Percentiles rank a stretch among this genome's conserved stretches.
These are phyloP conservation scores for Sphenostylis stenocarpa DNA, from an alignment of 306 rosid genomes.

Conservation along the genomic window DNA sequence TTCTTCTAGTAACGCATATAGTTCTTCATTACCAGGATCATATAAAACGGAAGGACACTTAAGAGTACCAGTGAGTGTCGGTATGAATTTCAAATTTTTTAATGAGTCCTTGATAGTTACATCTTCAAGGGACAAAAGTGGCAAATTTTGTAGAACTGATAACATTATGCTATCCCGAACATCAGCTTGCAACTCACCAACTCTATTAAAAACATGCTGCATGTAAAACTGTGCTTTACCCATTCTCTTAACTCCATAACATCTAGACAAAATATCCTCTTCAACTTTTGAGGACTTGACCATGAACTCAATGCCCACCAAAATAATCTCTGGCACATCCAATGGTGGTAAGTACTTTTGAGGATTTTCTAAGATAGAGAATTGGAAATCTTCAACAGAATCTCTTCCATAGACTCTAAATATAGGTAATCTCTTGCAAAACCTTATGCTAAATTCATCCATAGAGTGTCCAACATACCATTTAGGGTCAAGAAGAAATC, in stretches of 20 bases:
- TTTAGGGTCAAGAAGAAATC: slow-evolving; percentile 83
- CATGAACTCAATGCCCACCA: slow-evolving; percentile 80
- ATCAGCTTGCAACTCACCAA: slow-evolving; percentile 73
- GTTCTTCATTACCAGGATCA: slow-evolving; percentile 89
- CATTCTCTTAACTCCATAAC: slow-evolving; percentile 83
- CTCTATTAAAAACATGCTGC: slow-evolving; percentile 61
- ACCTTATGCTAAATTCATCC: slow-evolving; percentile 55
- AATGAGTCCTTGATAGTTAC: slow-evolving; percentile 62
- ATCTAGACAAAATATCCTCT: slow-evolving; percentile 73
- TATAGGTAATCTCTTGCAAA: slow-evolving; percentile 78
- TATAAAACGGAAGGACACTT: slow-evolving; percentile 73
- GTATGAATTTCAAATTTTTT: slow-evolving; percentile 74
- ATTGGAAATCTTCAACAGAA: slow-evolving; percentile 52
- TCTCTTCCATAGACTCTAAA: slow-evolving; percentile 65
- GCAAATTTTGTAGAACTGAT: slow-evolving; percentile 73
- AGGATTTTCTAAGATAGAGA: slow-evolving; percentile 78
- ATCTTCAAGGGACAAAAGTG: slow-evolving; percentile 82
- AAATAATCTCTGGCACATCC: slow-evolving; percentile 70
- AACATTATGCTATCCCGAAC: slow-evolving; percentile 80
- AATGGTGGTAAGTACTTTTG: slow-evolving; percentile 77
- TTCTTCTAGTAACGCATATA: slow-evolving; percentile 74
- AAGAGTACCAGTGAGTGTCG: slow-evolving; percentile 62
- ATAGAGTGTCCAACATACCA: slow-evolving; percentile 79
- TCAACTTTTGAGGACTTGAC: slow-evolving; percentile 61
- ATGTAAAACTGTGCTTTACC: slow-evolving; percentile 76